phyloP scores from a whole-genome alignment of 2,329 filamentous ascomycete species.

The Fonsecaea monophora region DNA sequence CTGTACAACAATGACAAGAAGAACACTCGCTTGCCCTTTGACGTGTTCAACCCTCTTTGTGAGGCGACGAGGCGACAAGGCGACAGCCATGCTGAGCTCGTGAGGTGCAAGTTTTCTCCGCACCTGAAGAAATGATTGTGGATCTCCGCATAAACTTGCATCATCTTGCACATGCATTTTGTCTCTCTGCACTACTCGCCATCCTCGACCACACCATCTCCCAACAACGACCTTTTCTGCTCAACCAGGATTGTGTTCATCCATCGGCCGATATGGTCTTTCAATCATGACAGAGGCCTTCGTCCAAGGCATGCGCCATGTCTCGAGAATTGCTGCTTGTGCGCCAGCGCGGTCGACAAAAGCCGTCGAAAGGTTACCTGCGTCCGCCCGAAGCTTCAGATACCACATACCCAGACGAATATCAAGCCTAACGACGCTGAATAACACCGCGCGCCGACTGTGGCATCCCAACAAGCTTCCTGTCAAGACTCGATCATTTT shows the following conservation, averaged over 20 bases:
- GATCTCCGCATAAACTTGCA: conserved; percentile 17
- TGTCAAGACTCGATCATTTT: background rate
- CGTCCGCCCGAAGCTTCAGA: conserved; percentile 31
- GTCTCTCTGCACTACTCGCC: conserved; percentile 13
- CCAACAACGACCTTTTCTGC: background rate
- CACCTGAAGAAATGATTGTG: conserved; percentile 22
- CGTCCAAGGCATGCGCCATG: conserved; percentile 35
- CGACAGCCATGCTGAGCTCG: background rate
- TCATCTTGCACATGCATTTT: conserved; percentile 33
- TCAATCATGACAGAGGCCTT: conserved; percentile 34
- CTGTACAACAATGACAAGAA: background rate
- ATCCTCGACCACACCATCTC: conserved; percentile 1
- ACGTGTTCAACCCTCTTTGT: background rate
- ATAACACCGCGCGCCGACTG: background rate
- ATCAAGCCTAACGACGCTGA: conserved; percentile 17
- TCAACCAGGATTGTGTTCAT: background rate
- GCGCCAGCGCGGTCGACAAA: conserved; percentile 20
- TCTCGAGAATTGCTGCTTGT: conserved; percentile 29
- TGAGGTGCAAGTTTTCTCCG: conserved; percentile 24
- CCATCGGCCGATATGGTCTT: conserved; percentile 24
- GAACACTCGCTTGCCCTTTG: background rate
- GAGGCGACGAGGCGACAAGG: background rate
- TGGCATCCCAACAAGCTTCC: background rate
- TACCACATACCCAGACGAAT: conserved; percentile 40
- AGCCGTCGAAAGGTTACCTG: conserved; percentile 28